Evolutionary conservation across 148 eudicot genomes (phyloP).

Genomic region (Fallopia convolvulus): DNA sequence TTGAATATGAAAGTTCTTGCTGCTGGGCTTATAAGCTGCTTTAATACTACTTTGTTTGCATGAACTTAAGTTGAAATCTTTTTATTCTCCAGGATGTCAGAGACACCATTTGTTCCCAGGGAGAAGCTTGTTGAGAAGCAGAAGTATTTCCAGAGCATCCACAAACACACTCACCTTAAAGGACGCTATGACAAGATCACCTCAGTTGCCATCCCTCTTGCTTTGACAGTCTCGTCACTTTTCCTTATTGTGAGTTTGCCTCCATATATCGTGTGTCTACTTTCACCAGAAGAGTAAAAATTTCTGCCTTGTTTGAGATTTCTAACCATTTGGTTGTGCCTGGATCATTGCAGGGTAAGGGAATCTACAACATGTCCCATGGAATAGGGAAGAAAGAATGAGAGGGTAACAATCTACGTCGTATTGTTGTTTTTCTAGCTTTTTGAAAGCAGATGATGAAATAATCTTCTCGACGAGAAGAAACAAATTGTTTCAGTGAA

Average conservation of each 20-base stretch:
- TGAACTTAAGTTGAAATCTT: background rate
- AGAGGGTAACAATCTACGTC: slow-evolving; percentile 6
- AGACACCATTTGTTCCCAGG: slow-evolving; percentile 55
- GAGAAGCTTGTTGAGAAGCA: slow-evolving; percentile 64
- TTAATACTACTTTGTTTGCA: background rate
- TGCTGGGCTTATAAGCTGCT: background rate
- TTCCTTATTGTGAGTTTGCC: slow-evolving; percentile 42
- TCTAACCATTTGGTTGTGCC: background rate
- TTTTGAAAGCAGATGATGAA: slow-evolving; percentile 11
- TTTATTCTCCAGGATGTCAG: slow-evolving; percentile 43
- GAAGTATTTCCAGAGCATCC: slow-evolving; percentile 42
- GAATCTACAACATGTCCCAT: slow-evolving; percentile 63
- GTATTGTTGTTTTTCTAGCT: background rate
- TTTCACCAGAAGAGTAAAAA: background rate
- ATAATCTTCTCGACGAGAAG: slow-evolving; percentile 12
- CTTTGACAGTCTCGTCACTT: slow-evolving; percentile 39
- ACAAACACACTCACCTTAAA: slow-evolving; percentile 52
- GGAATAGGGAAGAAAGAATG: slow-evolving; percentile 70
- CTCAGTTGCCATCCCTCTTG: slow-evolving; percentile 66
- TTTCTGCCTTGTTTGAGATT: background rate
- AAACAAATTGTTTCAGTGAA: background rate
- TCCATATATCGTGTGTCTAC: background rate
- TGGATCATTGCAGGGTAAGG: slow-evolving; percentile 36
- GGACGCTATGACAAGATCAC: slow-evolving; percentile 61
- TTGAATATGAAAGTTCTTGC: background rate